Percentiles rank a stretch among this genome's conserved stretches.
phyloP scores from a whole-genome alignment of 2,329 filamentous ascomycete species.

The Fusarium napiforme region DNA sequence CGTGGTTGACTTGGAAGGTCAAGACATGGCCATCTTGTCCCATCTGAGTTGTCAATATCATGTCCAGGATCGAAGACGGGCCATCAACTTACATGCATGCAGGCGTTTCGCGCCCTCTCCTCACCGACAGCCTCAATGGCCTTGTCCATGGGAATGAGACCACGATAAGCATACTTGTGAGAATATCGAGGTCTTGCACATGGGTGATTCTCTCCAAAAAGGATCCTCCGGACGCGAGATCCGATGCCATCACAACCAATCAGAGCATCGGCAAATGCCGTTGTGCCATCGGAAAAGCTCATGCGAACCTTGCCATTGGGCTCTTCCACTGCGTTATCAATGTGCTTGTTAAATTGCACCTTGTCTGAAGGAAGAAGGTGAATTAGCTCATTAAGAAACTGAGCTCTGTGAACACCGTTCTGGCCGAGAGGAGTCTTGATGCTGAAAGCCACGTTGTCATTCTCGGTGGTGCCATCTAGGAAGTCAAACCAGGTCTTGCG shows the following conservation, averaged over 20 bases:
- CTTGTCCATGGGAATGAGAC: slow-evolving; percentile 58
- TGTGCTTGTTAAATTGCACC: slow-evolving; percentile 50
- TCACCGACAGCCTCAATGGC: slow-evolving; percentile 61
- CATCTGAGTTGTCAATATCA: slow-evolving; percentile 33
- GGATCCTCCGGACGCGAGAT: slow-evolving; percentile 59
- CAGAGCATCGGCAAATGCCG: slow-evolving; percentile 53
- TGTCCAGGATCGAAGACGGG: accelerated
- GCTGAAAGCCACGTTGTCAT: slow-evolving; percentile 15
- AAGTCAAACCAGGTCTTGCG: slow-evolving; percentile 42
- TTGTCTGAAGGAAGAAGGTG: slow-evolving; percentile 50
- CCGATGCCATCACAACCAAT: slow-evolving; percentile 75
- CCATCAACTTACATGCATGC: slow-evolving; percentile 38
- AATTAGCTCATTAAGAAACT: slow-evolving; percentile 54
- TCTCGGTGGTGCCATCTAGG: slow-evolving; percentile 31
- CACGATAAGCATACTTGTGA: slow-evolving; percentile 68
- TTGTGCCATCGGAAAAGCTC: slow-evolving; percentile 54
- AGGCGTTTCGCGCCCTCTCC: slow-evolving; percentile 46
- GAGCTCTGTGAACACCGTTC: slow-evolving; percentile 51
- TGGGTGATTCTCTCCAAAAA: slow-evolving; percentile 57
- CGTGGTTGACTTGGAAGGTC: slow-evolving; percentile 67
- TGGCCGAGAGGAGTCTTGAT: slow-evolving; percentile 43
- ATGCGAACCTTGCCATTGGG: slow-evolving; percentile 42
- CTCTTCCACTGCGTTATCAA: slow-evolving; percentile 47
- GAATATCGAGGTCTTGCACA: slow-evolving; percentile 58
- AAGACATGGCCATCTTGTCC: slow-evolving; percentile 66